A percentile compares a stretch with the other conserved stretches of the same genome.
Conservation (phyloP, 148 eudicot species). For the Rhododendron kiyosumense region DNA sequence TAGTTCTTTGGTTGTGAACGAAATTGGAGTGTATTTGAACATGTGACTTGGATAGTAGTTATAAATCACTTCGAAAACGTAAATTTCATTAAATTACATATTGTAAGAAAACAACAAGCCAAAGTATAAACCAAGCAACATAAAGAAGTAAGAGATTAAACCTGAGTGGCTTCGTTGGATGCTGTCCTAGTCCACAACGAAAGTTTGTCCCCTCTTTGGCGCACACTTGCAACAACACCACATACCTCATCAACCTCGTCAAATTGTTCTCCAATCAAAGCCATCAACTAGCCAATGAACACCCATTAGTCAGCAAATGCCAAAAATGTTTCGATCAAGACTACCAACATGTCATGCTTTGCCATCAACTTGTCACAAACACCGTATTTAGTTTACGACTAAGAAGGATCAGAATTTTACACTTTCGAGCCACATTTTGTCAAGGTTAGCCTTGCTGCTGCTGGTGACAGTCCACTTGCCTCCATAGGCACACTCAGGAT, state of each 20-base stretch:
- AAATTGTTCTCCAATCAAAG: slow-evolving; percentile 91
- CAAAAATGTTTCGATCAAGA: background rate
- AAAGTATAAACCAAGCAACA: background rate
- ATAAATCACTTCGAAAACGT: background rate
- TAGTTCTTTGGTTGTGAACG: background rate
- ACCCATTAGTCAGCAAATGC: background rate
- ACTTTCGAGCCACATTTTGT: slow-evolving; percentile 93
- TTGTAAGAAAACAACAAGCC: background rate
- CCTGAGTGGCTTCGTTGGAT: slow-evolving; percentile 91
- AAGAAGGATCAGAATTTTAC: slow-evolving; percentile 32
- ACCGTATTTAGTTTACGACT: background rate
- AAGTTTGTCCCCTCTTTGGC: slow-evolving; percentile 73
- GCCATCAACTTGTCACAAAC: background rate
- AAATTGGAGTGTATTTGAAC: background rate
- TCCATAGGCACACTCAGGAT: slow-evolving; percentile 95
- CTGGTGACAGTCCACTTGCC: slow-evolving; percentile 87
- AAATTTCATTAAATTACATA: background rate
- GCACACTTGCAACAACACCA: slow-evolving; percentile 95
- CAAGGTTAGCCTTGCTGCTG: slow-evolving; percentile 58
- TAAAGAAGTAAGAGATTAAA: slow-evolving; percentile 20
- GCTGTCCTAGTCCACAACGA: slow-evolving; percentile 91
- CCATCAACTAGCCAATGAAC: slow-evolving; percentile 62
- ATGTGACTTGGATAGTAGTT: background rate
- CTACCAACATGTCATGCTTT: background rate
- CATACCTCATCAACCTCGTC: slow-evolving; percentile 92